Conservation (phyloP, 106 monocot genomes). For the Dendrobium huoshanense region DNA sequence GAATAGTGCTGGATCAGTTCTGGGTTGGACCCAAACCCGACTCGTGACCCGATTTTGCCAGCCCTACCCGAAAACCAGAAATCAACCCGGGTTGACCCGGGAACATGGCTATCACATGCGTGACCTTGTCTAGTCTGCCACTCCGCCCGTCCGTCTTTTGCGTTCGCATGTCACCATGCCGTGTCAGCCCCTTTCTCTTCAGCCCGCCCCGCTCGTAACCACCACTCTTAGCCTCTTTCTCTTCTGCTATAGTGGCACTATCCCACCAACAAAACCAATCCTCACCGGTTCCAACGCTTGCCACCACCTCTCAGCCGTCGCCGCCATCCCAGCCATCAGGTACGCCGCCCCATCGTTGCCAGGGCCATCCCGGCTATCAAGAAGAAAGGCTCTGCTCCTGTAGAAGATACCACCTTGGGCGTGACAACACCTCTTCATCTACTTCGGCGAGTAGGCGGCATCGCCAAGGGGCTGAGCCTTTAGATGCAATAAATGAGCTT, state of each 20-base stretch:
- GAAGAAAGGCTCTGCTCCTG: slow-evolving; percentile 65
- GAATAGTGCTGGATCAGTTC: too few species aligned
- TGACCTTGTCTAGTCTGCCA: too few species aligned
- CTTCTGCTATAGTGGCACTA: slow-evolving; percentile 62
- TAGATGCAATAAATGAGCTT: slow-evolving; percentile 44
- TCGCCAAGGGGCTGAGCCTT: slow-evolving; percentile 13
- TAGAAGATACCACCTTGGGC: slow-evolving; percentile 36
- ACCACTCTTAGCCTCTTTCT: slow-evolving; percentile 17
- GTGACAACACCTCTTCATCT: slow-evolving; percentile 29
- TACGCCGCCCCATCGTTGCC: slow-evolving; percentile 14
- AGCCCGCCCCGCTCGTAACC: slow-evolving; percentile 7
- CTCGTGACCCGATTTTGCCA: too few species aligned
- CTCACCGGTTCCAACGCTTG: neutral
- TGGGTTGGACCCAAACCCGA: too few species aligned
- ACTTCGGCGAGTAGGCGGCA: slow-evolving; percentile 46
- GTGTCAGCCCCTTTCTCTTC: slow-evolving; percentile 24
- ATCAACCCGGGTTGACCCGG: too few species aligned
- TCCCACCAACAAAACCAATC: slow-evolving; percentile 29
- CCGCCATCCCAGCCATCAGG: neutral
- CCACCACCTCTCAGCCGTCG: neutral
- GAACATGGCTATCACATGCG: too few species aligned
- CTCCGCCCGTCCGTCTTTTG: too few species aligned
- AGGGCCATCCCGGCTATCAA: slow-evolving; percentile 54
- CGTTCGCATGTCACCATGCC: too few species aligned
- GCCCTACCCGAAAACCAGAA: too few species aligned